Evolutionary conservation across 2,329 filamentous ascomycete species (phyloP).

Genomic region (Ascochyta clinopodiicola): DNA sequence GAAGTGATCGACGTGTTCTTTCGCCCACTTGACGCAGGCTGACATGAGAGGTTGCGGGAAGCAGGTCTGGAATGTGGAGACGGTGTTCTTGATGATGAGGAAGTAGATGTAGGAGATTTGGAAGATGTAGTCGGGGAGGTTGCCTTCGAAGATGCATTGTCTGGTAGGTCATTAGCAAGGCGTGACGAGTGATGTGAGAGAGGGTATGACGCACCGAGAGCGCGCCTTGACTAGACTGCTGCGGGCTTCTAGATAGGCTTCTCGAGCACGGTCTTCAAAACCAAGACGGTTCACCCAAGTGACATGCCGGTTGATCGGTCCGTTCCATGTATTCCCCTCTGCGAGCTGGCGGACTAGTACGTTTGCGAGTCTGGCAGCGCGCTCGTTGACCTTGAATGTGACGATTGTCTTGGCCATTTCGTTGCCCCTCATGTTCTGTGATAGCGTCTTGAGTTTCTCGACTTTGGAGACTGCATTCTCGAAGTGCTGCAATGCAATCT

Average conservation of each 20-base stretch:
- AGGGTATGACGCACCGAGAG: constrained; percentile 66
- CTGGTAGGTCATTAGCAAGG: constrained; percentile 55
- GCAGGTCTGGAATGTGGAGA: constrained; percentile 78
- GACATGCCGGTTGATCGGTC: constrained; percentile 80
- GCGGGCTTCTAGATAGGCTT: constrained; percentile 83
- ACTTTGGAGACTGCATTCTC: constrained; percentile 83
- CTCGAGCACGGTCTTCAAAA: constrained; percentile 87
- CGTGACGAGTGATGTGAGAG: neutral
- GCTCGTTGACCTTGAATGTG: constrained; percentile 86
- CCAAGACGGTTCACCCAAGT: constrained; percentile 85
- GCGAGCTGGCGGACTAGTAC: constrained; percentile 79
- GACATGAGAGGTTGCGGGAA: constrained; percentile 89
- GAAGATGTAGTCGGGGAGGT: constrained; percentile 91
- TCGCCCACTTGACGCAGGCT: constrained; percentile 98
- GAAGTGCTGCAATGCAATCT: constrained; percentile 89
- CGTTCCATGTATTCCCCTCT: constrained; percentile 76
- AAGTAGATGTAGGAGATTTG: constrained; percentile 97
- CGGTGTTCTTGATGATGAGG: constrained; percentile 89
- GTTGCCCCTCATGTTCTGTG: constrained; percentile 83
- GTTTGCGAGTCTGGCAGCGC: constrained; percentile 76
- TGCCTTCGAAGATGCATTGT: constrained; percentile 93
- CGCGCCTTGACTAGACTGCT: constrained; percentile 80
- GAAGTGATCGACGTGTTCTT: constrained; percentile 90
- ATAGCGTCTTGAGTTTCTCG: constrained; percentile 82
- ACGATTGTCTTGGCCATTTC: constrained; percentile 89